A percentile compares a stretch with the other conserved stretches of the same genome.
Conservation (phyloP, 2,329 filamentous ascomycete species). For the Huntiella bhutanensis region DNA sequence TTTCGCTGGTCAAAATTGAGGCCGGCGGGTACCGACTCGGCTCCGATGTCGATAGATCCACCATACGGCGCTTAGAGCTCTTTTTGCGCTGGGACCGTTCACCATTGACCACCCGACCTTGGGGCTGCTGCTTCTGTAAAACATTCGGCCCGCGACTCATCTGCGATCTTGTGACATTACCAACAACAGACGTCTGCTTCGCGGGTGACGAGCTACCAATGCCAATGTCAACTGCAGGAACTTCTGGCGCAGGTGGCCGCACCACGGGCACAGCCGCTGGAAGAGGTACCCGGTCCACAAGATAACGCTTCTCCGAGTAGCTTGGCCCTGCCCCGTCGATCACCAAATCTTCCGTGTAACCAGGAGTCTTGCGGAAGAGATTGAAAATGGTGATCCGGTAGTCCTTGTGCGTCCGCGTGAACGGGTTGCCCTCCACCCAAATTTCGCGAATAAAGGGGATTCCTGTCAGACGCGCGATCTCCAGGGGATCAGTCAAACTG, state of each 20-base stretch:
- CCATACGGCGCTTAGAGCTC: constrained; percentile 39
- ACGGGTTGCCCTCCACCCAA: constrained; percentile 83
- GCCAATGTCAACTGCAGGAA: constrained; percentile 39
- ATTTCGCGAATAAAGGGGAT: constrained; percentile 85
- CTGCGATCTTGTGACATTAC: constrained; percentile 30
- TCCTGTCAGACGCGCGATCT: constrained; percentile 72
- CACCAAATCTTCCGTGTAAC: constrained; percentile 74
- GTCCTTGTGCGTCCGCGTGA: constrained; percentile 66
- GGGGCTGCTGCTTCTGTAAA: constrained; percentile 40
- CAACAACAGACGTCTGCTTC: constrained; percentile 42
- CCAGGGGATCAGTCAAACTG: constrained; percentile 70
- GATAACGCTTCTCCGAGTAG: constrained; percentile 68
- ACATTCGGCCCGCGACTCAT: constrained; percentile 14
- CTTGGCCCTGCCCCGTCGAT: constrained; percentile 71
- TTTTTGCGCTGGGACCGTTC: constrained; percentile 31
- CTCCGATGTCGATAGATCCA: constrained; percentile 41
- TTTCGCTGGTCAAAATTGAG: constrained; percentile 6
- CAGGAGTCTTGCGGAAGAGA: constrained; percentile 74
- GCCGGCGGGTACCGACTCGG: constrained; percentile 6
- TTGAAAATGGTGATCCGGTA: constrained; percentile 92
- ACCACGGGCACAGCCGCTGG: constrained; percentile 60
- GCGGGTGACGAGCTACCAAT: constrained; percentile 9
- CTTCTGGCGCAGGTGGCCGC: constrained; percentile 45
- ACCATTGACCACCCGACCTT: constrained; percentile 33
- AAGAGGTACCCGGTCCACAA: constrained; percentile 65